These are phyloP conservation scores for Monilinia fructigena DNA, from an alignment of 2,329 filamentous ascomycete species.

Conservation along the genomic window DNA sequence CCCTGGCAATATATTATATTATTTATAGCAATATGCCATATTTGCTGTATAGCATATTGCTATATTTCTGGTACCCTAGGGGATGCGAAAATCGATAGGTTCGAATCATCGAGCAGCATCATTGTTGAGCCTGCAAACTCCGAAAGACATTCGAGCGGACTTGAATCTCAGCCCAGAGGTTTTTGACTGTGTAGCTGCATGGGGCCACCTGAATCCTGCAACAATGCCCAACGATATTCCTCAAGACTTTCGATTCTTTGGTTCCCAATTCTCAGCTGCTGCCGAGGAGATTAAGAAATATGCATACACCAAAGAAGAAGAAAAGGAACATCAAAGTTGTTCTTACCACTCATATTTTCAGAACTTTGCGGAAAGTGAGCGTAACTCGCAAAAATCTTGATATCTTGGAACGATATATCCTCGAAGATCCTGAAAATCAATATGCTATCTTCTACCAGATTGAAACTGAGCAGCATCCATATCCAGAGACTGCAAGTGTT, in stretches of 20 bases:
- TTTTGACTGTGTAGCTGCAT: neutral
- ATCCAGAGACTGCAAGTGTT: conserved; percentile 14
- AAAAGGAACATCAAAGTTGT: neutral
- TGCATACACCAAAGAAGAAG: neutral
- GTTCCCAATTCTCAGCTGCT: neutral
- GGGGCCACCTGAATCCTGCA: neutral
- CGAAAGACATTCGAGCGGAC: neutral
- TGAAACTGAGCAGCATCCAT: neutral
- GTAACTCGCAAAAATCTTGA: neutral
- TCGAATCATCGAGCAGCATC: neutral
- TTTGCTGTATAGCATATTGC: too few relatives aligned
- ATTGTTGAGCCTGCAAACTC: neutral
- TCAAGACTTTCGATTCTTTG: neutral
- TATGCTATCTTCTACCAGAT: neutral
- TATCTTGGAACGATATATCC: neutral
- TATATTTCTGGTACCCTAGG: too few relatives aligned
- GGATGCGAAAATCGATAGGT: neutral
- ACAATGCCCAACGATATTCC: neutral
- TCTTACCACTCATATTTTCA: neutral
- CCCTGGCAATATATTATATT: too few relatives aligned
- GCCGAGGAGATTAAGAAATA: neutral
- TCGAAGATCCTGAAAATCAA: neutral
- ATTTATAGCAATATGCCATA: too few relatives aligned
- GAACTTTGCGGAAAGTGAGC: neutral
- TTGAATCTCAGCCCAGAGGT: neutral